Base-by-base conservation (phyloP, 2,329 filamentous ascomycete genomes). In the Xylariaceae sp. region DNA sequence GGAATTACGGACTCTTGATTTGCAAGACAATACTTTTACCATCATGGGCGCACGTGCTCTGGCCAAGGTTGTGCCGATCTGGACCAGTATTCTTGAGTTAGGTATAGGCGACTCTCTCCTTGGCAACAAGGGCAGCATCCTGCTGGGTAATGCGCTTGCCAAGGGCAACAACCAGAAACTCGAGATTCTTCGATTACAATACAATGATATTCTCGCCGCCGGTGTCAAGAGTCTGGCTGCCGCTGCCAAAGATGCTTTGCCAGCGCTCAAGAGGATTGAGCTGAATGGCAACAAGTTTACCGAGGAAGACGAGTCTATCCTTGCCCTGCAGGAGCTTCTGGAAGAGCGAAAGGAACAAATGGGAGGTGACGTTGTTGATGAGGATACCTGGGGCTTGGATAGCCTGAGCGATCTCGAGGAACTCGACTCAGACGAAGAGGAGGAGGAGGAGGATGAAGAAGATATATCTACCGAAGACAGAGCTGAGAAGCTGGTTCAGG, bases 11-110 rank as follows among this genome's bases (percentile, higher is more conserved):
- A 78, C 89, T 12, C 70, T 98, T 39, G 93, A 98, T 69, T 72
- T 98, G 47, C 91, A 98, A 65, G 93, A 98, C 69, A 98, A 98
- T 69, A 97, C 93, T 0, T 97, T 97, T 64, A 97, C 91, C 9
- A 65, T 84, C 30, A 74, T 77, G 48, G 93, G 90, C 18, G 87
- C 88, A 22, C 83, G 74, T 55, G 88, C 89, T 9, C 74, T 98
- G 39, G 83, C 87, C 30, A 78, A 76, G 52, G 87, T 89, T 4
- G 75, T 91, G 17, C 73, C 78, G 1, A 76, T 75, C 43, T 98
- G 91, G 91, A 65, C 76, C 0, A 71, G 79, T 30, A 72, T 98
- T 36, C 75, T 79, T 51, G 93, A 97, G 65, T 76, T 98, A 12
- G 90, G 88, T 30, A 79, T 97, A 11, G 87, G 89, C 33, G 93